These are phyloP conservation scores for Blastocrithidia nonstop DNA, from an alignment of 208 protist genomes.

Conservation along the genomic window DNA sequence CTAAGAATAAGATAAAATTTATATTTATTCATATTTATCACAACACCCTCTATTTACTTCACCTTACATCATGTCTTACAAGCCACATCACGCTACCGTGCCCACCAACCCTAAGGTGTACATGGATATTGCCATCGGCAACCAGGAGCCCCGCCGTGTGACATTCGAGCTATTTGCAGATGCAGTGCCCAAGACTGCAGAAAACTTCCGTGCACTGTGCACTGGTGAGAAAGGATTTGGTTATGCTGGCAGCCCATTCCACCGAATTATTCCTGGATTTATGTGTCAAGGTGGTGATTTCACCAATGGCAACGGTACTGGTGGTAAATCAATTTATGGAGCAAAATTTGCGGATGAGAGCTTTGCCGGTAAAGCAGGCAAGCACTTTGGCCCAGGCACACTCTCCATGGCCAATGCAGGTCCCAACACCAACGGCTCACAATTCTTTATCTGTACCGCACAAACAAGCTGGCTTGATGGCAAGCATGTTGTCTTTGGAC, in stretches of 20 bases:
- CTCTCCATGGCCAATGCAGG: slow-evolving; percentile 88
- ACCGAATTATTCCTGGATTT: slow-evolving; percentile 37
- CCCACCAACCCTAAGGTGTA: slow-evolving; percentile 58
- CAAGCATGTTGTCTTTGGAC: slow-evolving; percentile 95
- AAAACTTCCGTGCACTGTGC: slow-evolving; percentile 48
- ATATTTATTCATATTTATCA: slow-evolving; percentile 5
- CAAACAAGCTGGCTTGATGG: slow-evolving; percentile 78
- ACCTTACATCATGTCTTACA: slow-evolving; percentile 43
- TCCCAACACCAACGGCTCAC: slow-evolving; percentile 87
- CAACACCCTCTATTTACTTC: neutral
- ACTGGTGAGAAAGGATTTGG: slow-evolving; percentile 42
- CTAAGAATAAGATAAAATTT: slow-evolving; percentile 4
- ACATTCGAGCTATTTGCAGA: slow-evolving; percentile 37
- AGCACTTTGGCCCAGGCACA: slow-evolving; percentile 51
- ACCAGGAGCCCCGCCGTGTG: slow-evolving; percentile 17
- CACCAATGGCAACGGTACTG: slow-evolving; percentile 33
- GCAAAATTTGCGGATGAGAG: slow-evolving; percentile 36
- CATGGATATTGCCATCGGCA: slow-evolving; percentile 31
- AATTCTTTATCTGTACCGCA: slow-evolving; percentile 87
- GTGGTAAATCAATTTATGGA: slow-evolving; percentile 50
- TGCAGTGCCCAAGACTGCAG: slow-evolving; percentile 35
- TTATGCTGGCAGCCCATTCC: slow-evolving; percentile 24
- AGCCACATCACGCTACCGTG: slow-evolving; percentile 62
- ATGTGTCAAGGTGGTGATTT: slow-evolving; percentile 55
- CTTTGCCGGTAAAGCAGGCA: slow-evolving; percentile 32